Evolutionary conservation across 176 grass and related monocot species (phyloP).

Genomic region (Raddia distichophylla): DNA sequence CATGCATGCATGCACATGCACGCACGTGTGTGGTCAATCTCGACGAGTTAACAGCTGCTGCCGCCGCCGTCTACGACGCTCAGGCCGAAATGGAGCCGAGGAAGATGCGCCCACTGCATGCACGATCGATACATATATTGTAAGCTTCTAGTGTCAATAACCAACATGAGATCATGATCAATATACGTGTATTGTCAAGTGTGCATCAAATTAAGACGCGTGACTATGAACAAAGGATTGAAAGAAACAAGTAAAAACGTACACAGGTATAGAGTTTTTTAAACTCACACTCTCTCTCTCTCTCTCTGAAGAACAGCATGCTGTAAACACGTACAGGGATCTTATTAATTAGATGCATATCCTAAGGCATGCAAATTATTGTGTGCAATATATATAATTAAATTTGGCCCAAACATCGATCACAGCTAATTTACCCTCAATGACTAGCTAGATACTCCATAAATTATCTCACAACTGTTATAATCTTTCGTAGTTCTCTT

Average conservation of each 20-base stretch:
- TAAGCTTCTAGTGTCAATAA: background rate
- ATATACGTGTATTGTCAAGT: background rate
- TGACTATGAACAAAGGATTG: too few species aligned
- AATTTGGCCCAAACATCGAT: background rate
- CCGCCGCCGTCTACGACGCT: constrained; percentile 45
- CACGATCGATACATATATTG: background rate
- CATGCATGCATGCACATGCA: background rate
- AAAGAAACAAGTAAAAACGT: too few species aligned
- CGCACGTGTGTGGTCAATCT: background rate
- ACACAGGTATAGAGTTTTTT: too few species aligned
- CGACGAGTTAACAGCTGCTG: background rate
- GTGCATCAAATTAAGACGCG: too few species aligned
- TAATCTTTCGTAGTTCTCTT: background rate
- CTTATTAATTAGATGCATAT: background rate
- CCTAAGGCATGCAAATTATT: background rate
- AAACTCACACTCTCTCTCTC: too few species aligned
- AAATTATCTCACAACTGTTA: background rate
- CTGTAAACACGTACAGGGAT: too few species aligned
- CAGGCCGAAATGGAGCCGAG: constrained; percentile 80
- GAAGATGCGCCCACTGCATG: constrained; percentile 94
- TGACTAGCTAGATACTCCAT: background rate
- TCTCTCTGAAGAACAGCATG: too few species aligned
- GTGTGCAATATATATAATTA: background rate
- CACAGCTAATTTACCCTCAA: background rate
- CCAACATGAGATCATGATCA: constrained; percentile 1